Base-by-base conservation (phyloP, 768 basidiomycete genomes). In the Russula abietina region DNA sequence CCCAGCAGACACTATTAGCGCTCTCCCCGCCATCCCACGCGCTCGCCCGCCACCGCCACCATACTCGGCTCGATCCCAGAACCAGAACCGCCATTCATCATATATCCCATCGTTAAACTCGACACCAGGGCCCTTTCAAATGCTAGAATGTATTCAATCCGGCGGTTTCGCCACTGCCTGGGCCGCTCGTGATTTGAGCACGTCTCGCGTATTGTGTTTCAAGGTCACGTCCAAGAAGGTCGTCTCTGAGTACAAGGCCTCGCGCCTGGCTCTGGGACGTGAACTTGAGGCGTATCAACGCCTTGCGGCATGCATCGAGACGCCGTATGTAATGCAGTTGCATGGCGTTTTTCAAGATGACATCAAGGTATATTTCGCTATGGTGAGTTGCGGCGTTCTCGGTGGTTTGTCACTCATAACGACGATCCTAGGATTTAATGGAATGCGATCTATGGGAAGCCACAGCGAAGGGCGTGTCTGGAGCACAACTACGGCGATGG, bases 261-360 rank as follows among this genome's bases (percentile, higher is more conserved):
- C 64, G 26, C 63, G 55, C 28, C 54, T 55, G 11, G 66, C 64
- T 28, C 46, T 67, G 50, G 57, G 57, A 57, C 67, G 67, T 17
- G 67, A 67, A 51, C 60, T 67, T 17, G 65, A 59, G 43, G 67
- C 67, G 51, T 67, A 67, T 49, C 64, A 67, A 39, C 67, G 67
- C 26, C 49, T 67, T 39, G 65, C 67, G 10, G 61, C 53, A 12
- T 62, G 65, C 57, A 61, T 59, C 19, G 64, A 65, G 65, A 62
- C 57, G 26, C 61, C 64, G 24, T 66, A 60, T 36, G 60, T 67
- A 7, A 67, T 67, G 67, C 60, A 66, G 54, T 43, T 67, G 49
- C 67, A 67, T 28, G 67, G 52, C 11, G 65, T 66, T 30, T 67
- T 67, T 38, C 67, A 67, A 61, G 59, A 61, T 14, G 16, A 61